phyloP scores from a whole-genome alignment of 2,329 filamentous ascomycete species.

The Cladosporium austrohemisphaericum region DNA sequence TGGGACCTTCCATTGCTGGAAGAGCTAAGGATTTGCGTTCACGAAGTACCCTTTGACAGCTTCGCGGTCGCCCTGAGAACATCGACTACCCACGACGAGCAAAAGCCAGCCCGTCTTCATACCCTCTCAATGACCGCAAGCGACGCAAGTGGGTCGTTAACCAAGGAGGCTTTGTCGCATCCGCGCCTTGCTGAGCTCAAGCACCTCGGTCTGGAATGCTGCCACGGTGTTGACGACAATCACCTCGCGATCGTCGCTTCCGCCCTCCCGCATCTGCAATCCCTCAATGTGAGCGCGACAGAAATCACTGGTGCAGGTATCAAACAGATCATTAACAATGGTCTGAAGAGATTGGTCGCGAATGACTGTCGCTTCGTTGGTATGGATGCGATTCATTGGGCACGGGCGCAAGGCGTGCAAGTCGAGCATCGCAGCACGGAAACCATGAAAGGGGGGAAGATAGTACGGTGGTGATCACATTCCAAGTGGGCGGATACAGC shows the following conservation, averaged over 20 bases:
- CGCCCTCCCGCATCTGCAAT: slow-evolving; percentile 21
- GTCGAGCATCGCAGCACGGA: slow-evolving; percentile 25
- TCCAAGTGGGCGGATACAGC: not conserved
- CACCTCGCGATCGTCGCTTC: slow-evolving; percentile 30
- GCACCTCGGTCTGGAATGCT: slow-evolving; percentile 4
- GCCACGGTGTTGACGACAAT: slow-evolving; percentile 27
- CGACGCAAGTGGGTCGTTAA: not conserved
- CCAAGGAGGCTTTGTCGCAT: not conserved
- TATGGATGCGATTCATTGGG: slow-evolving; percentile 41
- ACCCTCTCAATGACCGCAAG: slow-evolving; percentile 7
- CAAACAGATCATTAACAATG: slow-evolving; percentile 31
- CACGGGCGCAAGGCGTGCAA: slow-evolving; percentile 33
- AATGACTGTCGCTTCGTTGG: slow-evolving; percentile 36
- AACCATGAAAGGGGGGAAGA: slow-evolving; percentile 18
- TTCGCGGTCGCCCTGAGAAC: not conserved
- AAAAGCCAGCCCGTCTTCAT: not conserved
- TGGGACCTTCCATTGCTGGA: slow-evolving; percentile 1
- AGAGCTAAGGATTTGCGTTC: not conserved
- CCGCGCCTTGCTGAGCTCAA: slow-evolving; percentile 7
- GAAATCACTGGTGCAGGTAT: slow-evolving; percentile 41
- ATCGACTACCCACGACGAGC: not conserved
- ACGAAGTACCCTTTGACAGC: not conserved
- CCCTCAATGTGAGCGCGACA: slow-evolving; percentile 36
- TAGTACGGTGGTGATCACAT: slow-evolving; percentile 19
- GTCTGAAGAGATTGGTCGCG: slow-evolving; percentile 31